Percentiles rank a stretch among this genome's conserved stretches.
Conservation (phyloP, 495 filamentous ascomycete species). For the Penicillium cosmopolitanum region DNA sequence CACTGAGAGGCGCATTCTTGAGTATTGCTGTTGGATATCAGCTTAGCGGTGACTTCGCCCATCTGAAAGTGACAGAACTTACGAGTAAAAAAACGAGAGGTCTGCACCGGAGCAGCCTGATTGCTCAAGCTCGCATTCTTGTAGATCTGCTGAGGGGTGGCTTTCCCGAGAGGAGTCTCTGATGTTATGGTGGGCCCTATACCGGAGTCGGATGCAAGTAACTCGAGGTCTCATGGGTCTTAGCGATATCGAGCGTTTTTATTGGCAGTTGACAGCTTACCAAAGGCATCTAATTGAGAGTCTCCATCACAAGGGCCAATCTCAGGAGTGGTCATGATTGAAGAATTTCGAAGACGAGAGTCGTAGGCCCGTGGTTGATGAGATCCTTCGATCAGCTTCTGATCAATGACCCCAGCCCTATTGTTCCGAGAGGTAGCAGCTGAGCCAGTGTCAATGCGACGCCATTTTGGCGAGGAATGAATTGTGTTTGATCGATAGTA, state of each 20-base stretch:
- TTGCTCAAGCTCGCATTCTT: background rate
- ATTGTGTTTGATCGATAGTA: slow-evolving; percentile 12
- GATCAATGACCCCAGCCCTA: slow-evolving; percentile 25
- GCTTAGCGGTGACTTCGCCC: background rate
- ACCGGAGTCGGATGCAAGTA: slow-evolving; percentile 38
- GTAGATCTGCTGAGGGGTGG: background rate
- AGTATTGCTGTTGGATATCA: slow-evolving; percentile 17
- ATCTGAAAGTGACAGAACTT: slow-evolving; percentile 10
- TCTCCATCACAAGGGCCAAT: slow-evolving; percentile 22
- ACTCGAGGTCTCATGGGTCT: slow-evolving; percentile 38
- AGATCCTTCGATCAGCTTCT: slow-evolving; percentile 34
- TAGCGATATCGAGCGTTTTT: background rate
- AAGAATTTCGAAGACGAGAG: background rate
- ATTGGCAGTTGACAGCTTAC: slow-evolving; percentile 34
- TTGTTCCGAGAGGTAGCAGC: slow-evolving; percentile 18
- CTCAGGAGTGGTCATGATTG: background rate
- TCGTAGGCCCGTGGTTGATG: slow-evolving; percentile 12
- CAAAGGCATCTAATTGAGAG: slow-evolving; percentile 52
- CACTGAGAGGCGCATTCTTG: slow-evolving; percentile 29
- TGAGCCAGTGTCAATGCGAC: slow-evolving; percentile 2
- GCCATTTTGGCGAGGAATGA: slow-evolving; percentile 16
- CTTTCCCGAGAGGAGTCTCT: too few species aligned
- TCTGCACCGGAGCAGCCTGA: slow-evolving; percentile 14
- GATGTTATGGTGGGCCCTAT: background rate
- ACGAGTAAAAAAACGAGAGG: slow-evolving; percentile 39